Evolutionary conservation across 2,329 filamentous ascomycete genomes (phyloP), one percentile per base, ranked within the genome.

Genomic region (Talaromyces funiculosus): DNA sequence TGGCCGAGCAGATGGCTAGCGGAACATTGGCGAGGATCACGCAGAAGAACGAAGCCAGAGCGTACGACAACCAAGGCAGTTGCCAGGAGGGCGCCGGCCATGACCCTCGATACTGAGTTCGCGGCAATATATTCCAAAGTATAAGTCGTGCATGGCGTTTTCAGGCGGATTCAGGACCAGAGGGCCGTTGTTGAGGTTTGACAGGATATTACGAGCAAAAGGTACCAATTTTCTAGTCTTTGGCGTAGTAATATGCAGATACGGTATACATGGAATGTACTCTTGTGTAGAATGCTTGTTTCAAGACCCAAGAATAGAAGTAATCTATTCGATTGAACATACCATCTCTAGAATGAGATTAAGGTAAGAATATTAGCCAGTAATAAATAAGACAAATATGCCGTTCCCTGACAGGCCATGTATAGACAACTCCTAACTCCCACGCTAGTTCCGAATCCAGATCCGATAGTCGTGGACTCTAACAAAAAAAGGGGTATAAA

Each of bases 341-440:
- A 16, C n/a, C 24, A 29, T 47, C 35, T 12, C n/a, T 51, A 20
- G n/a, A 35, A 33, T 51, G 26, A 20, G 31, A 16, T 33, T 4
- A 33, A 20, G 10, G 20, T 49, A 51, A 51, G 10, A 51, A 33
- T 33, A 49, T 49, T 5, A 31, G 9, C 20, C 42, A 31, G 24
- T 31, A 31, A 51, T 49, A 51, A 29, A 7, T 20, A 18, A 31
- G 4, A 22, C 10, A 31, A 0, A 20, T 33, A 51, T 22, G 29
- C 37, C 33, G 20, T 40, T 56, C 24, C 53, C 31, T 10, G 10
- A 56, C 54, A 57, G 26, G 35, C 29, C 14, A 20, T 24, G n/a
- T 20, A 20, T 24, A 45, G 16, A 54, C 29, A 60, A 60, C 51
- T 55, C 58, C 58, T n/a, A 24, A 59, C 57, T 59, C 57, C 57